Percentiles rank a stretch among this genome's conserved stretches.
phyloP scores from a whole-genome alignment of 805 yeast species.

The Kuraishia piskuri region DNA sequence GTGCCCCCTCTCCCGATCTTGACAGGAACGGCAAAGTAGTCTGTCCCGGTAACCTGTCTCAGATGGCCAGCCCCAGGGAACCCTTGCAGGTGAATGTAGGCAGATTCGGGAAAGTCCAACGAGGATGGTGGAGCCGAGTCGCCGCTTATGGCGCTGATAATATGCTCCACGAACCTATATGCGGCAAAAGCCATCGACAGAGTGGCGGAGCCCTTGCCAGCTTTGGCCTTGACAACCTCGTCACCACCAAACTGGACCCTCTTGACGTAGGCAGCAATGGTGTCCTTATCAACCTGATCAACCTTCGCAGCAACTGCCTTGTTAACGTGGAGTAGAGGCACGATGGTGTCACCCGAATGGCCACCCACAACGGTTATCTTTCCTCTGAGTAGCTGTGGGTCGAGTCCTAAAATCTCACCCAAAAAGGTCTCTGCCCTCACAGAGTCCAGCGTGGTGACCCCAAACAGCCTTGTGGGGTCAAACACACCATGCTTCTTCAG shows the following conservation, averaged over 20 bases:
- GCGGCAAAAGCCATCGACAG: constrained; percentile 96
- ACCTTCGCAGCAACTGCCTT: constrained; percentile 35
- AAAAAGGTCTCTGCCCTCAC: constrained; percentile 47
- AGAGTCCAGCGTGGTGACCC: constrained; percentile 53
- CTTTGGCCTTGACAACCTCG: constrained; percentile 92
- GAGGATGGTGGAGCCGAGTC: constrained; percentile 1
- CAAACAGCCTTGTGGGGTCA: constrained; percentile 44
- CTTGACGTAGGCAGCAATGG: constrained; percentile 27
- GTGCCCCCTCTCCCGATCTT: constrained; percentile 20
- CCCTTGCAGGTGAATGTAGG: constrained; percentile 48
- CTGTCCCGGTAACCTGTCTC: constrained; percentile 28
- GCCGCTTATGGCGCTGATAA: constrained; percentile 13
- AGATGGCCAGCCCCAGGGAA: constrained; percentile 37
- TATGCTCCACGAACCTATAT: constrained; percentile 60
- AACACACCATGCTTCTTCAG: constrained; percentile 42
- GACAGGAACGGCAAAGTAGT: constrained; percentile 42
- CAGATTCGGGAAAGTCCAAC: constrained; percentile 30
- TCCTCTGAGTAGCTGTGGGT: constrained; percentile 26
- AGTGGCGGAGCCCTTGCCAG: constrained; percentile 93
- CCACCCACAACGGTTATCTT: constrained; percentile 46
- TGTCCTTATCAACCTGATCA: background rate
- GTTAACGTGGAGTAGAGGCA: constrained; percentile 35
- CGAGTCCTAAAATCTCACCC: constrained; percentile 20
- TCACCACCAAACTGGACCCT: constrained; percentile 53
- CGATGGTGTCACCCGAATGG: constrained; percentile 49